Evolutionary conservation across 1,139 yeast species (phyloP).

Genomic region (Debaryomyces singareniensis): DNA sequence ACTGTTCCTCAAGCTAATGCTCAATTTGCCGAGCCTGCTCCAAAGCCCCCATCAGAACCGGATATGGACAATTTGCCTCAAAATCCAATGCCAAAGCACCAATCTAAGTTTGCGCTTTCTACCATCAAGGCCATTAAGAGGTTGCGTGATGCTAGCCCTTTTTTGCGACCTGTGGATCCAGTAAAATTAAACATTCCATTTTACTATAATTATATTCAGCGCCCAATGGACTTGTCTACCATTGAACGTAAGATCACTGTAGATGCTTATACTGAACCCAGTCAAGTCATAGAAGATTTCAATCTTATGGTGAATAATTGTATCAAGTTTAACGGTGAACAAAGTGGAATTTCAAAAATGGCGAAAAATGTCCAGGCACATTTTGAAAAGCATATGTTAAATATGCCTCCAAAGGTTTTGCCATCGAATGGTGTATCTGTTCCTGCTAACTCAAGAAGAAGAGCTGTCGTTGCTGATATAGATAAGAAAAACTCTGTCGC

Average conservation of each 20-base stretch:
- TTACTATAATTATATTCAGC: conserved; percentile 72
- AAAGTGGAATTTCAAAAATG: conserved; percentile 83
- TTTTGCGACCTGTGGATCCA: conserved; percentile 82
- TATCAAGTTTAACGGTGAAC: conserved; percentile 75
- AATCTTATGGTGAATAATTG: conserved; percentile 82
- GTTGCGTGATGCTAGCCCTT: conserved; percentile 89
- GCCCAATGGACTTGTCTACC: conserved; percentile 93
- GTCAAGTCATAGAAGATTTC: conserved; percentile 71
- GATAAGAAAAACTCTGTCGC: conserved; percentile 36
- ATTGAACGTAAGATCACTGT: conserved; percentile 72
- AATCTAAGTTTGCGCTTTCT: conserved; percentile 62
- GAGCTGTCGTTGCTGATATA: conserved; percentile 56
- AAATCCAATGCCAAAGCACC: conserved; percentile 82
- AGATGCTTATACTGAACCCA: conserved; percentile 66
- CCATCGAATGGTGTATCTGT: conserved; percentile 45
- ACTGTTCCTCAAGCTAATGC: conserved; percentile 5
- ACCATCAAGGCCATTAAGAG: conserved; percentile 78
- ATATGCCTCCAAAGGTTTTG: conserved; percentile 78
- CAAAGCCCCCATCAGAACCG: conserved; percentile 66
- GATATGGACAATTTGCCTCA: conserved; percentile 62
- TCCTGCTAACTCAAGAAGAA: conserved; percentile 36
- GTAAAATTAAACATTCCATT: conserved; percentile 86
- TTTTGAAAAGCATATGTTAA: conserved; percentile 87
- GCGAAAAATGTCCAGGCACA: conserved; percentile 84
- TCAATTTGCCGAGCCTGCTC: conserved; percentile 50